Conservation (phyloP, 2,329 filamentous ascomycete species). For the Diaporthe nobilis region DNA sequence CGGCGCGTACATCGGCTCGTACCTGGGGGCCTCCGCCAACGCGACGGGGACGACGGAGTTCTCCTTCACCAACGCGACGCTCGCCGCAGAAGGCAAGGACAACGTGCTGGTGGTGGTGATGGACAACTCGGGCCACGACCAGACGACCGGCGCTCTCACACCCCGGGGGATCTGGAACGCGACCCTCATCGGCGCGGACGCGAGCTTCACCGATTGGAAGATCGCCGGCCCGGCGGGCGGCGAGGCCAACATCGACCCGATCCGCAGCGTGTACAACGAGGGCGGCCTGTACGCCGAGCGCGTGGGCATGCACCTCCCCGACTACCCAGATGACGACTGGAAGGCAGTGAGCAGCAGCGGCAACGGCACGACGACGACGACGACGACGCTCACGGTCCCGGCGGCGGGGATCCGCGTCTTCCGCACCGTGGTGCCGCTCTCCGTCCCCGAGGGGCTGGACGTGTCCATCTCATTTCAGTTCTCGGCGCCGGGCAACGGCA, state of each 20-base stretch:
- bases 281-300: slow-evolving; percentile 72
- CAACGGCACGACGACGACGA: slow-evolving; percentile 44
- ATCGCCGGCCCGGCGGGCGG: slow-evolving; percentile 70
- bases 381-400: slow-evolving; percentile 57
- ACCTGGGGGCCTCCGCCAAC: slow-evolving; percentile 62
- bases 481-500: slow-evolving; percentile 53
- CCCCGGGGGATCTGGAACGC: slow-evolving; percentile 68
- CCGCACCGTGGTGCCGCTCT: slow-evolving; percentile 64
- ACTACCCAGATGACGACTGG: slow-evolving; percentile 65
- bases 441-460: slow-evolving; percentile 66
- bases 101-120: slow-evolving; percentile 70
- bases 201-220: slow-evolving; percentile 67
- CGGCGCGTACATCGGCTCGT: slow-evolving; percentile 68
- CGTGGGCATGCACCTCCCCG: slow-evolving; percentile 71
- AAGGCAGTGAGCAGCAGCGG: slow-evolving; percentile 45
- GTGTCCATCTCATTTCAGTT: slow-evolving; percentile 70
- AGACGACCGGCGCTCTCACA: slow-evolving; percentile 61
- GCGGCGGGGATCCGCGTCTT: slow-evolving; percentile 69
- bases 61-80: slow-evolving; percentile 64
- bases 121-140: slow-evolving; percentile 73
- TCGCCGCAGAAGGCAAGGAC: slow-evolving; percentile 52
- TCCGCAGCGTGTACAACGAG: slow-evolving; percentile 70
- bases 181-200: slow-evolving; percentile 57
- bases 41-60: slow-evolving; percentile 57
- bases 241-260: slow-evolving; percentile 65